Conservation (phyloP, 352 stramenopile genomes). For the Phytophthora kernoviae region DNA sequence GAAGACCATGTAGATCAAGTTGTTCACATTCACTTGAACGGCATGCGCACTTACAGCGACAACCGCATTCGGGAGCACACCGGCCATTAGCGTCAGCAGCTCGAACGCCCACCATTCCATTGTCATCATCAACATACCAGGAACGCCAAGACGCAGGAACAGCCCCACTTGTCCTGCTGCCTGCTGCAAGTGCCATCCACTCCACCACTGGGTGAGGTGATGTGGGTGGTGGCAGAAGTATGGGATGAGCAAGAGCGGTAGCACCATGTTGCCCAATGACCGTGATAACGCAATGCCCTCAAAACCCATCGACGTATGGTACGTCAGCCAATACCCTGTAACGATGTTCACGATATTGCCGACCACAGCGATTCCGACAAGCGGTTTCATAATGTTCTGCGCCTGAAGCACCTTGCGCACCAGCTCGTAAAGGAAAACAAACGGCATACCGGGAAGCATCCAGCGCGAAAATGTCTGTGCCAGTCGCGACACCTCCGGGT, state of each 20-base stretch:
- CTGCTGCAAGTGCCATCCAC: slow-evolving; percentile 45
- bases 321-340: slow-evolving; percentile 69
- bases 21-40: slow-evolving; percentile 67
- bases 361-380: slow-evolving; percentile 66
- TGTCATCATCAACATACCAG: slow-evolving; percentile 60
- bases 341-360: slow-evolving; percentile 72
- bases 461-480: slow-evolving; percentile 70
- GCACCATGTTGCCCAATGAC: slow-evolving; percentile 50
- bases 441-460: slow-evolving; percentile 61
- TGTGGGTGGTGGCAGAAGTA: slow-evolving; percentile 56
- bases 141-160: slow-evolving; percentile 56
- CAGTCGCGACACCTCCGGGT: slow-evolving; percentile 51
- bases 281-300: slow-evolving; percentile 71
- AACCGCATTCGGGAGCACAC: slow-evolving; percentile 53
- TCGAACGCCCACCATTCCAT: slow-evolving; percentile 79
- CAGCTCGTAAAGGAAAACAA: slow-evolving; percentile 83
- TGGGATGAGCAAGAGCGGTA: slow-evolving; percentile 51
- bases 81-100: slow-evolving; percentile 56
- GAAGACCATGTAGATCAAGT: slow-evolving; percentile 70
- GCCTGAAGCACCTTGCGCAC: slow-evolving; percentile 81
- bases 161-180: slow-evolving; percentile 37
- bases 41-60: slow-evolving; percentile 64
- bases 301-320: slow-evolving; percentile 75
- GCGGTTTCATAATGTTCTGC: slow-evolving; percentile 76
- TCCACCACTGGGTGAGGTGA: slow-evolving; percentile 48